Evolutionary conservation across 2,329 filamentous ascomycete genomes (phyloP).

Genomic region (Pleomassaria siparia): DNA sequence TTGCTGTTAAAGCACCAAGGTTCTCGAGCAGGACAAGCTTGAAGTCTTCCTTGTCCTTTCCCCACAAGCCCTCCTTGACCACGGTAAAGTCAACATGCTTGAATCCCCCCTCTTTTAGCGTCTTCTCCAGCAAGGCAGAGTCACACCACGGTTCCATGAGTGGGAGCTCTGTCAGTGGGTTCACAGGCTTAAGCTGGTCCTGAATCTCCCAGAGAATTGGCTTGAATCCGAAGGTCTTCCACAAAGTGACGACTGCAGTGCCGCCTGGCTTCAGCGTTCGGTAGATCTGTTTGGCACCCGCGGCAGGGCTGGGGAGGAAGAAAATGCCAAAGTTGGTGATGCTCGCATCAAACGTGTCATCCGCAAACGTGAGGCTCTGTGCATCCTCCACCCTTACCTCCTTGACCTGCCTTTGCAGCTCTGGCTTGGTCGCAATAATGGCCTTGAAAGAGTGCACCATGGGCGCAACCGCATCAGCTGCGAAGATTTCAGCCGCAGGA

Average conservation of each 20-base stretch:
- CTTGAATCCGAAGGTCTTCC: slow-evolving; percentile 9
- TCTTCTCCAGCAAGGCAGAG: slow-evolving; percentile 4
- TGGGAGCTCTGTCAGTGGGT: slow-evolving; percentile 5
- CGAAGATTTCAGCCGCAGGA: slow-evolving; percentile 2
- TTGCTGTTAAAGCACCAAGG: slow-evolving; percentile 1
- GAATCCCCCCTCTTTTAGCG: slow-evolving; percentile 7
- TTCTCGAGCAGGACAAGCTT: slow-evolving; percentile 7
- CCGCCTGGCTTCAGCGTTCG: slow-evolving; percentile 35
- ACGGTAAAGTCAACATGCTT: slow-evolving; percentile 6
- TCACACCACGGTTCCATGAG: slow-evolving; percentile 9
- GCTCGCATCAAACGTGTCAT: slow-evolving; percentile 30
- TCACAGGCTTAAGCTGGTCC: slow-evolving; percentile 2
- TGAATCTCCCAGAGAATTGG: slow-evolving; percentile 7
- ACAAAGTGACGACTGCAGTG: slow-evolving; percentile 30
- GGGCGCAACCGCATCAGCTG: slow-evolving; percentile 6
- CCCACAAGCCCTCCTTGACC: slow-evolving; percentile 8
- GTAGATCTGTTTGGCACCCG: slow-evolving; percentile 31
- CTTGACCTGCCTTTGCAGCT: slow-evolving; percentile 4
- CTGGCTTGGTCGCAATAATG: slow-evolving; percentile 4
- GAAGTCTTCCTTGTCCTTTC: slow-evolving; percentile 10
- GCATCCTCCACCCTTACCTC: slow-evolving; percentile 6
- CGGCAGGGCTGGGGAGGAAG: slow-evolving; percentile 25
- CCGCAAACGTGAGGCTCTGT: slow-evolving; percentile 5
- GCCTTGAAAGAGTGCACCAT: slow-evolving; percentile 9
- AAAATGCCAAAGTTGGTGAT: slow-evolving; percentile 39